phyloP scores from a whole-genome alignment of 176 grass and related monocot genomes.

The Oryza rufipogon region DNA sequence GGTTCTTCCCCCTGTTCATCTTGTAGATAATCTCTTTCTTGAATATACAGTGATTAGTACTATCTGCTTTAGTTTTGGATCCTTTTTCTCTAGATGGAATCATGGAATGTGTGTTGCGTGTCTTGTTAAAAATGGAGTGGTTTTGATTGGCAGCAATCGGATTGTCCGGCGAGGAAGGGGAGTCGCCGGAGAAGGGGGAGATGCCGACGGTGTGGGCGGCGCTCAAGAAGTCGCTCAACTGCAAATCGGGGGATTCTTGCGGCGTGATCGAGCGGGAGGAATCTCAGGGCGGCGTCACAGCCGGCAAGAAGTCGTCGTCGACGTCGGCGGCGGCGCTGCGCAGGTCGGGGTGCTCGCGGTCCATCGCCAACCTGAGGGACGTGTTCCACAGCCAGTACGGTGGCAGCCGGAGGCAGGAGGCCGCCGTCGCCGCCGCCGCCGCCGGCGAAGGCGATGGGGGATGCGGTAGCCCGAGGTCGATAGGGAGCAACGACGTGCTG shows the following conservation, averaged over 20 bases:
- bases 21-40: not conserved
- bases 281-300: slow-evolving; percentile 26
- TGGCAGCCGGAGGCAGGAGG: slow-evolving; percentile 11
- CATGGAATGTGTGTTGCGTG: not conserved
- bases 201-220: slow-evolving; percentile 66
- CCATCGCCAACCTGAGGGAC: slow-evolving; percentile 77
- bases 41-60: not conserved
- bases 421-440: not conserved
- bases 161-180: not conserved
- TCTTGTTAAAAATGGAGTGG: slow-evolving; percentile 11
- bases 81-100: not conserved
- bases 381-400: slow-evolving; percentile 46
- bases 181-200: slow-evolving; percentile 2
- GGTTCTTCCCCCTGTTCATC: not conserved
- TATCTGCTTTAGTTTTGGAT: not conserved
- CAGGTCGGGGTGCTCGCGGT: slow-evolving; percentile 66
- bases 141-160: not conserved
- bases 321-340: slow-evolving; percentile 37
- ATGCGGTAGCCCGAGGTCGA: slow-evolving; percentile 54
- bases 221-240: slow-evolving; percentile 67
- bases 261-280: slow-evolving; percentile 49
- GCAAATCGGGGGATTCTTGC: slow-evolving; percentile 60
- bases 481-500: slow-evolving; percentile 42
- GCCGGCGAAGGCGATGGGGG: not conserved
- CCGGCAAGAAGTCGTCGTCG: slow-evolving; percentile 33